A percentile compares a stretch with the other conserved stretches of the same genome.
Conservation (phyloP, 768 basidiomycete species). For the Leccinum fibrillosum region DNA sequence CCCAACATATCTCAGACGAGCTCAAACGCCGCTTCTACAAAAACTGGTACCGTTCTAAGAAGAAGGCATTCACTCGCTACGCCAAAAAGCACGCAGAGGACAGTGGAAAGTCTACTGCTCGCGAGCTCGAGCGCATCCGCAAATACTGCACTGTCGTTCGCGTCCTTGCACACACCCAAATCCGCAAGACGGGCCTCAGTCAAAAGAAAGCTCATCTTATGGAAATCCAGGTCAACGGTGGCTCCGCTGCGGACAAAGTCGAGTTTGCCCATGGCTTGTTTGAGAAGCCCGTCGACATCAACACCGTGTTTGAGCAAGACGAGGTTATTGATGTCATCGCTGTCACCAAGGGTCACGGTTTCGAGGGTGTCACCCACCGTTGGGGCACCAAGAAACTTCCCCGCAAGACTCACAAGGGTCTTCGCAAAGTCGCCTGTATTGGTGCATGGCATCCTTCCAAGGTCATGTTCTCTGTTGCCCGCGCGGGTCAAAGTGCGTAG, state of each 20-base stretch:
- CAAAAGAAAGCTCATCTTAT: constrained; percentile 99
- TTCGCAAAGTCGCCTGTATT: constrained; percentile 98
- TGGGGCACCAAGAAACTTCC: constrained; percentile 99
- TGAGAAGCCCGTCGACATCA: constrained; percentile 91
- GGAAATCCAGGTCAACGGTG: constrained; percentile 99
- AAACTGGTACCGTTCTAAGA: constrained; percentile 99
- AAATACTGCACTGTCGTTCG: constrained; percentile 99
- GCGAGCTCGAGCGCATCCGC: constrained; percentile 98
- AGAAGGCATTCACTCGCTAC: constrained; percentile 99
- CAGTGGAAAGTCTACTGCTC: constrained; percentile 83
- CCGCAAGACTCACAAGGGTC: constrained; percentile 99
- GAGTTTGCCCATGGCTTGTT: constrained; percentile 91
- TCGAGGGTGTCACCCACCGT: constrained; percentile 98
- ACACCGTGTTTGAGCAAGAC: constrained; percentile 90
- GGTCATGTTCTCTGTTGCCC: constrained; percentile 99
- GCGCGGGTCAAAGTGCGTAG: constrained; percentile 96
- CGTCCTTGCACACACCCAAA: constrained; percentile 98
- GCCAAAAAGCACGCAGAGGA: constrained; percentile 99
- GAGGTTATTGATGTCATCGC: constrained; percentile 96
- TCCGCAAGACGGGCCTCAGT: constrained; percentile 93
- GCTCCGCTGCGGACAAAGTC: constrained; percentile 94
- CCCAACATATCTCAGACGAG: constrained; percentile 96
- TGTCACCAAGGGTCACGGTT: constrained; percentile 99
- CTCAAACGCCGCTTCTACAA: constrained; percentile 99
- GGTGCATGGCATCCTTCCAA: constrained; percentile 98